A percentile compares a stretch with the other conserved stretches of the same genome.
Evolutionary conservation across 768 basidiomycete genomes (phyloP).

Genomic region (Harrya chromipes): DNA sequence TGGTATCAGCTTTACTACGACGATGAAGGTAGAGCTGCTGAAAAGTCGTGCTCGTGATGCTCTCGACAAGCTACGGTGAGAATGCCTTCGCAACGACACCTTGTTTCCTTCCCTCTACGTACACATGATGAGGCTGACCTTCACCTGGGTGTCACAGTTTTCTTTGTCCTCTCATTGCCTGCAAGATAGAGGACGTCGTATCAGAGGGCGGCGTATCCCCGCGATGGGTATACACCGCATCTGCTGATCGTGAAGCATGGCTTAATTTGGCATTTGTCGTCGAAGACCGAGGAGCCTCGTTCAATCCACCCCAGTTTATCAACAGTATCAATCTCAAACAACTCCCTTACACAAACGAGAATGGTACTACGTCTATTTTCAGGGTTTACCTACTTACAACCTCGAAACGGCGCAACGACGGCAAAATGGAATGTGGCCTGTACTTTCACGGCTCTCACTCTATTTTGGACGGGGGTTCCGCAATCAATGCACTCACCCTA

Average conservation of each 20-base stretch:
- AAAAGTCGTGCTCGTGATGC: conserved; percentile 10
- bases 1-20: conserved; percentile 14
- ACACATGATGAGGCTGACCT: no score
- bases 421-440: conserved; percentile 12
- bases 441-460: conserved; percentile 23
- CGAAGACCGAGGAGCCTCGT: conserved; percentile 12
- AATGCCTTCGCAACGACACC: no score
- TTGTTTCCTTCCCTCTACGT: no score
- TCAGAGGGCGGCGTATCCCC: conserved; percentile 4
- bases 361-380: conserved; percentile 1
- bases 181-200: conserved; percentile 6
- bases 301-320: conserved; percentile 17
- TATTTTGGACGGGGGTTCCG: conserved; percentile 24
- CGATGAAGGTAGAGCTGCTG: conserved; percentile 2
- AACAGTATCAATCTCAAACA: conserved; percentile 13
- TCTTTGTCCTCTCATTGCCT: conserved; percentile 19
- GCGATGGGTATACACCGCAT: conserved; percentile 22
- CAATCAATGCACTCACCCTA: conserved; percentile 19
- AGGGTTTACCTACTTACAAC: conserved; percentile 13
- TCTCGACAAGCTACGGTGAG: conserved; percentile 20
- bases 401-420: background rate
- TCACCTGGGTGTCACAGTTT: conserved; percentile 1
- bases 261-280: conserved; percentile 18
- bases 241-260: conserved; percentile 20
- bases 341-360: conserved; percentile 15